Evolutionary conservation across 2,329 filamentous ascomycete genomes (phyloP), one percentile per base, ranked within the genome.

Genomic region (Claviceps paspali): DNA sequence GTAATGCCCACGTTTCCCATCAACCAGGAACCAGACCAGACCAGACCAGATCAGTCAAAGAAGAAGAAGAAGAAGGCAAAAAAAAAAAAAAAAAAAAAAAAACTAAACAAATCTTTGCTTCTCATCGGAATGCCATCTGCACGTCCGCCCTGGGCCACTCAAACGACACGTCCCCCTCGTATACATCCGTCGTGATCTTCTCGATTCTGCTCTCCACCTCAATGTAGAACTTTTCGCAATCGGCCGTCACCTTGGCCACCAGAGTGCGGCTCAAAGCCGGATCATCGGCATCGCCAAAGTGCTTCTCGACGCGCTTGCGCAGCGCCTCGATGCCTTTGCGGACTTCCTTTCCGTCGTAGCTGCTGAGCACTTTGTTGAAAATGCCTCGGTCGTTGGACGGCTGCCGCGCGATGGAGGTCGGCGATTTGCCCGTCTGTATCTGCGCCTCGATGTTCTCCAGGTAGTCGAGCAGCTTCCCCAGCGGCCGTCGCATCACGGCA

Each of bases 251-350:
- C 52, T 70, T 68, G 35, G 57, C 57, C 18, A 78, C 74, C 29
- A 80, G 60, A 26, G 64, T 64, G 35, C 64, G 63, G 48, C 74
- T 80, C 38, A 80, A 63, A 17, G 64, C 71, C 38, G 76, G 74
- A 44, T 87, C 82, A 47, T 92, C 85, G 5, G 79, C 82, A 47
- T 93, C 85, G 30, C 85, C 85, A 65, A 96, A 96, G 59, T 96
- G 88, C 63, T 96, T 98, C 61, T 96, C 88, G 1, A 96, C 83
- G 35, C 88, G 74, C 63, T 93, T 94, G 51, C 80, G 80, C 47
- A 96, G 67, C 38, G 83, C 73, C 50, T 94, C 85, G 47, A 94
- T 80, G n/a, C 88, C 87, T 53, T 87, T 86, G 45, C 82, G 74
- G 30, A 95, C 73, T 58, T 95, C 86, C 54, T 83, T 87, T 15